Percentiles rank a stretch among this genome's conserved stretches.
Evolutionary conservation across 305 asterid species (phyloP).

Genomic region (Fraxinus albicans): DNA sequence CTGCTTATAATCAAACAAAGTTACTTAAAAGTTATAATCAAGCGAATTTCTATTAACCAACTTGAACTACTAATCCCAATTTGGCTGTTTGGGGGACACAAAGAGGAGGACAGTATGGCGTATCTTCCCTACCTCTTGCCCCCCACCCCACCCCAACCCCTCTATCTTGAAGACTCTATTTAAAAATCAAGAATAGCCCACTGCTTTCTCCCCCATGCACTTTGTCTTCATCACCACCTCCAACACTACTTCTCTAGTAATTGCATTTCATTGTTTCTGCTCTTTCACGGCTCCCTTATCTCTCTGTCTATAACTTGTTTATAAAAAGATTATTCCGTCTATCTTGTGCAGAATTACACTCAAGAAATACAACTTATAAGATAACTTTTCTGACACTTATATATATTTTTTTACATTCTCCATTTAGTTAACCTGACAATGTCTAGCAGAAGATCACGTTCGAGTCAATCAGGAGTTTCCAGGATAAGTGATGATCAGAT

Average conservation of each 20-base stretch:
- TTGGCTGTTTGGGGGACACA: conserved; percentile 30
- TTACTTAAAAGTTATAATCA: conserved; percentile 4
- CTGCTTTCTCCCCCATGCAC: conserved; percentile 48
- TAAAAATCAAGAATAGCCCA: conserved; percentile 19
- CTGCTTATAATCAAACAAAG: conserved; percentile 9
- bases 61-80: conserved; percentile 23
- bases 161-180: conserved; percentile 10
- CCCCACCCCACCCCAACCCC: not conserved
- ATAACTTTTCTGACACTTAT: not conserved
- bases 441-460: conserved; percentile 71
- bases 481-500: conserved; percentile 67
- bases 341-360: not conserved
- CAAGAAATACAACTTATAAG: not conserved
- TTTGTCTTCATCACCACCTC: conserved; percentile 32
- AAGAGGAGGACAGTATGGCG: not conserved
- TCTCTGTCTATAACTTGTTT: not conserved
- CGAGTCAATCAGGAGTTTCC: conserved; percentile 45
- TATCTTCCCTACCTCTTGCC: not conserved
- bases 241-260: conserved; percentile 24
- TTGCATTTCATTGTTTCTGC: not conserved
- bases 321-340: not conserved
- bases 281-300: not conserved
- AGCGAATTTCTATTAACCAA: conserved; percentile 30
- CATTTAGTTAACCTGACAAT: conserved; percentile 20
- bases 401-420: not conserved